These are phyloP conservation scores for Candida caryicola DNA, from an alignment of 805 yeast species.

Conservation along the genomic window DNA sequence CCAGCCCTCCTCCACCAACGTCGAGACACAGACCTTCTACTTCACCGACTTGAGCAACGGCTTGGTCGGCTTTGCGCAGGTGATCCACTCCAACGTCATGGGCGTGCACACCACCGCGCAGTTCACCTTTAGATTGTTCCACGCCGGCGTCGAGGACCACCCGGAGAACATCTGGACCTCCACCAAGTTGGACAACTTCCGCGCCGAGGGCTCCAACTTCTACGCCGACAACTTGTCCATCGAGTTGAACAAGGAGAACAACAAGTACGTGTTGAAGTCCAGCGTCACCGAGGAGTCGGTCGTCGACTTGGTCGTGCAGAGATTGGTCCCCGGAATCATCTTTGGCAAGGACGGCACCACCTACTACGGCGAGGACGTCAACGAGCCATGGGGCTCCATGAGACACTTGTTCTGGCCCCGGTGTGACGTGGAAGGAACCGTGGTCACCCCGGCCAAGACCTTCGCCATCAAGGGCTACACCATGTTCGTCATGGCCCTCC, in stretches of 20 bases:
- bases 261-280: conserved; percentile 53
- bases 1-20: conserved; percentile 77
- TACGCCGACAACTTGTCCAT: conserved; percentile 72
- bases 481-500: conserved; percentile 94
- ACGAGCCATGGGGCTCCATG: conserved; percentile 96
- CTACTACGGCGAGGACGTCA: conserved; percentile 77
- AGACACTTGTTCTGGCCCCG: conserved; percentile 97
- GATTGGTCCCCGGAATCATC: conserved; percentile 75
- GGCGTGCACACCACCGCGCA: conserved; percentile 90
- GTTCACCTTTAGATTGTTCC: conserved; percentile 81
- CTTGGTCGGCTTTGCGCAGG: conserved; percentile 83
- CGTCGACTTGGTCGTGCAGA: conserved; percentile 64
- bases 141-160: conserved; percentile 37
- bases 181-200: conserved; percentile 78
- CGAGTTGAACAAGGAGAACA: conserved; percentile 53
- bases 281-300: conserved; percentile 63
- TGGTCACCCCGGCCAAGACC: conserved; percentile 33
- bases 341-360: conserved; percentile 88
- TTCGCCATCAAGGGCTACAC: conserved; percentile 47
- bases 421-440: conserved; percentile 63
- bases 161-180: conserved; percentile 79
- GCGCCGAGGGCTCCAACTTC: conserved; percentile 70
- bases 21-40: conserved; percentile 93
- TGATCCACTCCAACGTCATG: conserved; percentile 88
- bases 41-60: conserved; percentile 63